Evolutionary conservation across 2,329 filamentous ascomycete genomes (phyloP), one percentile per base, ranked within the genome.

Genomic region (Penicillium frequentans): DNA sequence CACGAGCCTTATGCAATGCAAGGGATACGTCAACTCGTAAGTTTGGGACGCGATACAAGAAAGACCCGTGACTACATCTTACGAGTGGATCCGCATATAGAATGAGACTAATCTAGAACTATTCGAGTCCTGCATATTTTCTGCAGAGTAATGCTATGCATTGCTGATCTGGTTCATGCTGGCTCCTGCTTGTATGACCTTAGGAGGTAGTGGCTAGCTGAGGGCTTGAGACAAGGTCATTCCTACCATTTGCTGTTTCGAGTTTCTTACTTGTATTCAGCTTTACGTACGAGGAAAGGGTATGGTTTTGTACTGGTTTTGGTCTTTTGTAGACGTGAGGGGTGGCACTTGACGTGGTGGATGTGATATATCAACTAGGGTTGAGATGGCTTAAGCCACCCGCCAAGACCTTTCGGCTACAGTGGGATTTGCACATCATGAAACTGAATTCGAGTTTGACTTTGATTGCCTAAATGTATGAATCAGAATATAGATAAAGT

Each of bases 21-120:
- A 50, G 52, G 23, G 55, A 58, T 55, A 49, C 29, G 46, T 58
- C 58, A 60, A 48, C 45, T 43, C 37, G 35, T 42, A 49, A 23
- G n/a, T 37, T 39, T 19, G 14, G 33, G 4, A 37, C 33, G 6
- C 33, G 7, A 23, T 29, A 23, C 21, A 23, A 6, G 35, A 43
- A 8, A 27, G 23, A 23, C 26, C 7, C 13, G 24, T n/a, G 44
- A 44, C 21, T 23, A 11, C 9, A 2, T 16, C 26, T 23, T 39
- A 39, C 8, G n/a, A 3, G n/a, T 47, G 19, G 19, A 42, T 47
- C 5, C 23, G 16, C 27, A 26, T 9, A 6, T 16, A 23, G 16
- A 26, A 48, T 14, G 27, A 48, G 27, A 33, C n/a, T 49, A 16
- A 49, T 31, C 27, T 5, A 11, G 37, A 49, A 23, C 27, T 35